These are phyloP conservation scores for Chloroidium sp. DNA, from an alignment of 163 green algal genomes.

Conservation along the genomic window DNA sequence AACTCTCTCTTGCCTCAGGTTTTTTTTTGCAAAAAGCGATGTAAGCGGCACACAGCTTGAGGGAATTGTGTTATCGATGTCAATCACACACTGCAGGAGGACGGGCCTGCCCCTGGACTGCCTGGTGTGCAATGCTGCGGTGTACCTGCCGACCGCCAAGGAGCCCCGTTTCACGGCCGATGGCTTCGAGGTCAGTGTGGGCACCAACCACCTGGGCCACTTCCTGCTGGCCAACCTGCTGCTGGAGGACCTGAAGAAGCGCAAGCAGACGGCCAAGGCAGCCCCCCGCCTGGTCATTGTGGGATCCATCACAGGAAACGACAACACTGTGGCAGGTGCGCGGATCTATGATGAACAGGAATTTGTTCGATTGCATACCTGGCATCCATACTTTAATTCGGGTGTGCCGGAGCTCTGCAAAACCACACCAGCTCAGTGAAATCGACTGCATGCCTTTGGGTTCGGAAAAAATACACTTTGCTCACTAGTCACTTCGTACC, in stretches of 20 bases:
- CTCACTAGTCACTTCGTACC: too few relatives aligned
- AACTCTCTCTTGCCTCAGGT: not conserved
- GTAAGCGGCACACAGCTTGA: too few relatives aligned
- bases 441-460: too few relatives aligned
- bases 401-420: too few relatives aligned
- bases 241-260: conserved; percentile 68
- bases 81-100: conserved; percentile 7
- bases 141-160: conserved; percentile 83
- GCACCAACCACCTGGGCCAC: conserved; percentile 89
- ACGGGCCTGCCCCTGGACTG: conserved; percentile 55
- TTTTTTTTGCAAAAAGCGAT: not conserved
- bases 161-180: conserved; percentile 81
- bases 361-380: too few relatives aligned
- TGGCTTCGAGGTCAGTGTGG: conserved; percentile 53
- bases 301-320: conserved; percentile 78
- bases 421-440: too few relatives aligned
- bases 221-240: conserved; percentile 85
- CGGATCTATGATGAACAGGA: not conserved
- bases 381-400: too few relatives aligned
- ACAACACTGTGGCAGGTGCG: conserved; percentile 74
- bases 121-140: conserved; percentile 86
- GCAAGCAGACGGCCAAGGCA: not conserved
- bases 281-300: conserved; percentile 55
- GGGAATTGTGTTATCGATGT: conserved; percentile 4
- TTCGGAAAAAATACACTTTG: too few relatives aligned